Evolutionary conservation across 495 filamentous ascomycete species (phyloP).

Genomic region (Lichenothelia convexa): DNA sequence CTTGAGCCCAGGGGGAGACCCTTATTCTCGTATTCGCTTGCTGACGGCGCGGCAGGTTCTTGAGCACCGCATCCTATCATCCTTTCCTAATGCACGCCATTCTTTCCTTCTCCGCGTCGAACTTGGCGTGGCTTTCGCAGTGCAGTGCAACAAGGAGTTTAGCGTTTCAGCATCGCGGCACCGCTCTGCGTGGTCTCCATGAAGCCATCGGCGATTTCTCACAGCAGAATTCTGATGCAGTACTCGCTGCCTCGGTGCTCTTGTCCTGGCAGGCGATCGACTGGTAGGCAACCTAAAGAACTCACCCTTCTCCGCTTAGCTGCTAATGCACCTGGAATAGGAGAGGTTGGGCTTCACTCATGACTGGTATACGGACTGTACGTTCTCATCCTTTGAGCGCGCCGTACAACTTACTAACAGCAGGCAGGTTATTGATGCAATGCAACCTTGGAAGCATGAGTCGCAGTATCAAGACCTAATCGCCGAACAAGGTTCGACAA

Average conservation of each 20-base stretch:
- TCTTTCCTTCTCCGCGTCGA: constrained; percentile 75
- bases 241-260: constrained; percentile 79
- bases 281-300: constrained; percentile 44
- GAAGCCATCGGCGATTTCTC: constrained; percentile 75
- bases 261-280: constrained; percentile 94
- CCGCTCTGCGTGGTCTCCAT: constrained; percentile 74
- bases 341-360: constrained; percentile 77
- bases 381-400: constrained; percentile 13
- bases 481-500: constrained; percentile 48
- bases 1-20: background rate
- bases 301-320: constrained; percentile 8
- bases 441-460: constrained; percentile 83
- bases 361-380: constrained; percentile 80
- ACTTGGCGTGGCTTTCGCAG: constrained; percentile 70
- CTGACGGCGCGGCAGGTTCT: constrained; percentile 40
- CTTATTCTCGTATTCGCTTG: constrained; percentile 1
- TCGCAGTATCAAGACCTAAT: constrained; percentile 75
- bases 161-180: constrained; percentile 67
- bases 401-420: background rate
- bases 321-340: constrained; percentile 40
- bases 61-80: constrained; percentile 62
- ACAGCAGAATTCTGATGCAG: constrained; percentile 70
- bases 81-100: constrained; percentile 86
- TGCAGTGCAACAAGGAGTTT: constrained; percentile 69
- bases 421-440: constrained; percentile 63